Evolutionary conservation across 495 filamentous ascomycete genomes (phyloP).

Genomic region (Penicillium psychrofluorescens): DNA sequence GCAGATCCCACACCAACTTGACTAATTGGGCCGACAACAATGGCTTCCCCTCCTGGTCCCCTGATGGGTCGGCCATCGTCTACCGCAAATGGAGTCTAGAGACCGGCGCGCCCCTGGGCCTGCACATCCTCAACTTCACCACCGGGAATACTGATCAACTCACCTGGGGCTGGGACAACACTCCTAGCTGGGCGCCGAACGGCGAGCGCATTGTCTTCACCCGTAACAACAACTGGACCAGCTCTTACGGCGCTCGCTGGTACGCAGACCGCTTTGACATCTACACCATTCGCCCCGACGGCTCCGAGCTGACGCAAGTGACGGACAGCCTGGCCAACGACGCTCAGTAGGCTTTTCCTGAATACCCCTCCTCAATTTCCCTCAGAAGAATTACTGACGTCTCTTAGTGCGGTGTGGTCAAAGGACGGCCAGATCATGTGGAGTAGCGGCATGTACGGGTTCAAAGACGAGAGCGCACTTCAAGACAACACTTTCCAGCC

Average conservation of each 20-base stretch:
- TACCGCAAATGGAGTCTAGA: slow-evolving; percentile 3
- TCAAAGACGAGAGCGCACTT: too few species aligned
- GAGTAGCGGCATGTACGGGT: too few species aligned
- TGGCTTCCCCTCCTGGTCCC: slow-evolving; percentile 7
- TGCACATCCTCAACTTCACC: slow-evolving; percentile 1
- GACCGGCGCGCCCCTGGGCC: slow-evolving; percentile 1
- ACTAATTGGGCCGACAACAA: neutral
- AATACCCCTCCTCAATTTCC: too few species aligned
- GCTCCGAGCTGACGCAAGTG: neutral
- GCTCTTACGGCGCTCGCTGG: neutral
- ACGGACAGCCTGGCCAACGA: slow-evolving; percentile 5
- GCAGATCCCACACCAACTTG: slow-evolving; percentile 1
- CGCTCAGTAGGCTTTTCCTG: slow-evolving; percentile 3
- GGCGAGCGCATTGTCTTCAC: slow-evolving; percentile 8
- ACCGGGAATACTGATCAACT: slow-evolving; percentile 1
- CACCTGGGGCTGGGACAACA: slow-evolving; percentile 7
- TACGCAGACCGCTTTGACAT: neutral
- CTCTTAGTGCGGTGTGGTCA: too few species aligned
- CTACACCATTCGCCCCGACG: slow-evolving; percentile 3
- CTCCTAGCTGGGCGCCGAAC: slow-evolving; percentile 6
- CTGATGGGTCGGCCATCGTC: slow-evolving; percentile 5
- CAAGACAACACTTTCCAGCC: too few species aligned
- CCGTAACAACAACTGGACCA: neutral
- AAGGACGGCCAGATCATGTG: too few species aligned
- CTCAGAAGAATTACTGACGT: too few species aligned